phyloP scores from a whole-genome alignment of 495 filamentous ascomycete species.

The Friedmanniomyces simplex region DNA sequence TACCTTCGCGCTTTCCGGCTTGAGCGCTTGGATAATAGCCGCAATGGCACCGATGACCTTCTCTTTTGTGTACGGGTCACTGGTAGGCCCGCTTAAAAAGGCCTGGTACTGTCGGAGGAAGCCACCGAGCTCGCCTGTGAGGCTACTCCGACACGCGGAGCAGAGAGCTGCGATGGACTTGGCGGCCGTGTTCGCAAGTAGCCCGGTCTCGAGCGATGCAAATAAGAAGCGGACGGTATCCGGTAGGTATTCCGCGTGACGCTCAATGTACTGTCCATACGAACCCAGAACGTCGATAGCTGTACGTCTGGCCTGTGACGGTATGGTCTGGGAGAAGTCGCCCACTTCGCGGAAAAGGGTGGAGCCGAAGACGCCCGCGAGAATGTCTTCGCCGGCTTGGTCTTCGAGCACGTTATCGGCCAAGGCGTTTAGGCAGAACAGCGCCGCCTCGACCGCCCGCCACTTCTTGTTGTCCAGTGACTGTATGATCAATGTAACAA shows the following conservation, averaged over 20 bases:
- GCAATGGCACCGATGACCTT: conserved; percentile 73
- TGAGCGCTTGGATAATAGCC: conserved; percentile 69
- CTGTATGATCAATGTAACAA: conserved; percentile 52
- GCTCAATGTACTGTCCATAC: conserved; percentile 74
- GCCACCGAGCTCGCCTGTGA: conserved; percentile 59
- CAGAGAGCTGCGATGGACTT: conserved; percentile 71
- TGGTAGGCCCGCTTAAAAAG: conserved; percentile 48
- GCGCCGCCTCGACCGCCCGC: conserved; percentile 67
- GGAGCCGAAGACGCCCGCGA: conserved; percentile 60
- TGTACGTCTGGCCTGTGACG: conserved; percentile 64
- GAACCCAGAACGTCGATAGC: conserved; percentile 65
- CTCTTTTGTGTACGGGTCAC: conserved; percentile 66
- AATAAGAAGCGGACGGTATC: conserved; percentile 75
- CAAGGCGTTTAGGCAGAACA: conserved; percentile 68
- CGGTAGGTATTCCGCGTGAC: conserved; percentile 58
- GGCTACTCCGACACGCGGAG: conserved; percentile 60
- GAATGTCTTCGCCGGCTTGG: conserved; percentile 49
- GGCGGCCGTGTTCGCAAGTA: conserved; percentile 62
- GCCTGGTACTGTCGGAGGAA: conserved; percentile 70
- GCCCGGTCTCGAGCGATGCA: conserved; percentile 53
- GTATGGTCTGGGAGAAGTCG: conserved; percentile 42
- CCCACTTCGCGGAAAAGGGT: conserved; percentile 51
- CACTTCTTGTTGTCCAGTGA: conserved; percentile 53
- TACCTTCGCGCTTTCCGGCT: conserved; percentile 51
- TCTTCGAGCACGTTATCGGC: conserved; percentile 64